Evolutionary conservation across 1,284 basidiomycete species (phyloP).

Genomic region (Pascua sp.): DNA sequence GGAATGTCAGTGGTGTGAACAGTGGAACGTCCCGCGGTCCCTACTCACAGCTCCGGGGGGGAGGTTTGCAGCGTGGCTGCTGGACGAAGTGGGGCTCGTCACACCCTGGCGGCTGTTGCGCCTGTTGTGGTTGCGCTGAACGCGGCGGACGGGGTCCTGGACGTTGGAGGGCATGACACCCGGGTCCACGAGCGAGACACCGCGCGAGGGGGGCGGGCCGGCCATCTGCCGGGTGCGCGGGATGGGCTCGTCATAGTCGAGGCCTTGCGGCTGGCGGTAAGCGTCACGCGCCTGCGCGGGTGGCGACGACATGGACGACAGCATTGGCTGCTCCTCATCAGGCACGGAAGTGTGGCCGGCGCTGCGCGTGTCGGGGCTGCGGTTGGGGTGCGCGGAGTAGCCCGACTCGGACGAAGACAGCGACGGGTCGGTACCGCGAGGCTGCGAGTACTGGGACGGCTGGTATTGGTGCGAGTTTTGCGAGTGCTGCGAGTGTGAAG

Average conservation of each 20-base stretch:
- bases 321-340: constrained; percentile 16
- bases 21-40: not conserved
- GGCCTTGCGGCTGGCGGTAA: too few species aligned
- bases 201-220: constrained; percentile 52
- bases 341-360: constrained; percentile 17
- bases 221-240: constrained; percentile 17
- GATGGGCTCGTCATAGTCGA: not conserved
- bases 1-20: not conserved
- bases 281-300: constrained; percentile 22
- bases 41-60: constrained; percentile 16
- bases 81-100: constrained; percentile 12
- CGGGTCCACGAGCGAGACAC: constrained; percentile 69
- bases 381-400: constrained; percentile 12
- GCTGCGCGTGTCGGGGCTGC: constrained; percentile 26
- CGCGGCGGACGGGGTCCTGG: constrained; percentile 51
- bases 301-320: constrained; percentile 1
- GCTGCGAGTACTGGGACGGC: constrained; percentile 7
- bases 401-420: constrained; percentile 43
- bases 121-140: constrained; percentile 29
- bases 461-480: constrained; percentile 55
- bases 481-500: constrained; percentile 39
- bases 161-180: constrained; percentile 77
- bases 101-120: constrained; percentile 16
- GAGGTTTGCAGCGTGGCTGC: constrained; percentile 12
- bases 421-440: constrained; percentile 40